Evolutionary conservation across 768 basidiomycete species (phyloP).

Genomic region (Pulveroboletus sp.): DNA sequence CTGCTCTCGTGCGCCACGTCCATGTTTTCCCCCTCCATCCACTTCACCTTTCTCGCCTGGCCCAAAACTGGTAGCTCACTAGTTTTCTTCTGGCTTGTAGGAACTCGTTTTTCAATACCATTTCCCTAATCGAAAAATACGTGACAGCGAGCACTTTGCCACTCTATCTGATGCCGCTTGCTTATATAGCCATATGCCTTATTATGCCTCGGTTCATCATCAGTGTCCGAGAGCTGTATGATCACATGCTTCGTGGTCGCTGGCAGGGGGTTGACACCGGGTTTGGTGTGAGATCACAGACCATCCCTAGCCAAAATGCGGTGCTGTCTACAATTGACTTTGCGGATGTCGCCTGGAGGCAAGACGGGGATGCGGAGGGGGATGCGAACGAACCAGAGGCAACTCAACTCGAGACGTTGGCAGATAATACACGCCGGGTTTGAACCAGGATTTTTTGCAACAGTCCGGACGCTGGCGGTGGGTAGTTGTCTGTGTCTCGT

Average conservation of each 20-base stretch:
- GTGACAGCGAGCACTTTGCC: no score
- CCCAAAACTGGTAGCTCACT: neutral
- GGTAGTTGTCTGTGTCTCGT: no score
- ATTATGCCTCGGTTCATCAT: neutral
- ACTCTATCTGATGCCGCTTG: neutral
- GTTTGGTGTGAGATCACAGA: neutral
- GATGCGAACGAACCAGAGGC: no score
- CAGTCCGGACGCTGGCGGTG: no score
- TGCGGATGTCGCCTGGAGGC: neutral
- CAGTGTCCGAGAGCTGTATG: neutral
- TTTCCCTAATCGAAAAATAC: no score
- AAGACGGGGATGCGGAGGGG: neutral
- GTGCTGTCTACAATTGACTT: neutral
- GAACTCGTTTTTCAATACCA: neutral
- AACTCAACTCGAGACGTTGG: no score
- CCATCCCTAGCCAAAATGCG: neutral
- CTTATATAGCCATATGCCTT: neutral
- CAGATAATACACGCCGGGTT: no score
- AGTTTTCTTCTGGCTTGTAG: neutral
- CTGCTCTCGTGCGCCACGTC: neutral
- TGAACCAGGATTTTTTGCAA: no score
- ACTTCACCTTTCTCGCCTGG: no score
- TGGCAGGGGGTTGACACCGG: neutral
- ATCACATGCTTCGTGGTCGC: neutral
- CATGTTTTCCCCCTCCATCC: no score